Evolutionary conservation across 371 early-diverging fungal species (phyloP).

Genomic region (Chytridium lagenaria): DNA sequence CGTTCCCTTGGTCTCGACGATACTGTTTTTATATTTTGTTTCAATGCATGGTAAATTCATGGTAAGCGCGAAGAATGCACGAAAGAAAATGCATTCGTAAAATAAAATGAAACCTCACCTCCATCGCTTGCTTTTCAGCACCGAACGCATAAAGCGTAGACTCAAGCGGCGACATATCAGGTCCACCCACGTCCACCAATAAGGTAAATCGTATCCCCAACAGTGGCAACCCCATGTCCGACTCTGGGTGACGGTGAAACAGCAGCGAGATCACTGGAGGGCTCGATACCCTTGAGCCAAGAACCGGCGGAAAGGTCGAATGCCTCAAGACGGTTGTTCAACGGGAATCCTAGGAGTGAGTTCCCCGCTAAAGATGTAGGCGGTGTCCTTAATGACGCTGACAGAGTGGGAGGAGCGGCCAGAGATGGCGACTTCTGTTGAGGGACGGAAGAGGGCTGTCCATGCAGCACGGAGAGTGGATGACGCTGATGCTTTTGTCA

Average conservation of each 20-base stretch:
- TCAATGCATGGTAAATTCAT: no score
- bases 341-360: conserved; percentile 20
- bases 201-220: conserved; percentile 28
- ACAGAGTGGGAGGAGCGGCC: conserved; percentile 28
- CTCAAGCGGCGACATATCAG: conserved; percentile 17
- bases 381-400: conserved; percentile 8
- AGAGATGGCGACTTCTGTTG: conserved; percentile 19
- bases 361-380: conserved; percentile 22
- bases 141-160: conserved; percentile 9
- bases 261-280: neutral
- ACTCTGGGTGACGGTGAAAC: conserved; percentile 24
- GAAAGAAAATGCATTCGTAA: neutral
- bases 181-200: conserved; percentile 25
- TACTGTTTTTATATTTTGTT: neutral
- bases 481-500: neutral
- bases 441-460: neutral
- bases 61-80: no score
- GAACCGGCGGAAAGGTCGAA: neutral
- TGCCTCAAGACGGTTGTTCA: conserved; percentile 10
- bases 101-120: neutral
- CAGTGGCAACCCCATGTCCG: conserved; percentile 21
- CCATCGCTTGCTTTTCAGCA: neutral
- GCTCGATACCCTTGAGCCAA: neutral
- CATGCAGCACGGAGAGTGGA: neutral
- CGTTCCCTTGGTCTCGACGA: conserved; percentile 5